Evolutionary conservation across 2,329 filamentous ascomycete genomes (phyloP).

Genomic region (Emericellopsis cladophorae): DNA sequence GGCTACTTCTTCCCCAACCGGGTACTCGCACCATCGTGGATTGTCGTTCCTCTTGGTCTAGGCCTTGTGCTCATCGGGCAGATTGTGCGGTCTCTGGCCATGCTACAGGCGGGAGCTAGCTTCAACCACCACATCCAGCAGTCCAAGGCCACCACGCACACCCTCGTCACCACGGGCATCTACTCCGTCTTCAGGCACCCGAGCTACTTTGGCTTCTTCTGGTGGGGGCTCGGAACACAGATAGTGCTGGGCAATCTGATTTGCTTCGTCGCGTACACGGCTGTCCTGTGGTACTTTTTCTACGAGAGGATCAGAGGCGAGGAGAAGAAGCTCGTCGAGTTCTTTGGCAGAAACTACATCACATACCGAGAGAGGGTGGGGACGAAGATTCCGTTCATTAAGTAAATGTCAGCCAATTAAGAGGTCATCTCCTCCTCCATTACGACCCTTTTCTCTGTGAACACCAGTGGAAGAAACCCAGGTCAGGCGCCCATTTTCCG

Average conservation of each 20-base stretch:
- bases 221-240: slow-evolving; percentile 95
- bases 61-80: slow-evolving; percentile 59
- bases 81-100: slow-evolving; percentile 63
- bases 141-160: slow-evolving; percentile 54
- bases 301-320: slow-evolving; percentile 60
- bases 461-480: not conserved
- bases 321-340: slow-evolving; percentile 62
- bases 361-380: slow-evolving; percentile 58
- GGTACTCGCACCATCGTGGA: slow-evolving; percentile 30
- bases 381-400: slow-evolving; percentile 65
- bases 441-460: not conserved
- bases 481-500: slow-evolving; percentile 9
- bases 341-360: slow-evolving; percentile 76
- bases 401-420: slow-evolving; percentile 5
- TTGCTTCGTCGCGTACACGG: slow-evolving; percentile 61
- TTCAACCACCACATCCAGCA: slow-evolving; percentile 85
- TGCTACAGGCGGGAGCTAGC: slow-evolving; percentile 77
- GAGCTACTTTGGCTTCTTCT: slow-evolving; percentile 96
- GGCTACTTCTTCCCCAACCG: slow-evolving; percentile 38
- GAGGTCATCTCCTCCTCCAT: too few species aligned
- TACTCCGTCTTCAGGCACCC: slow-evolving; percentile 73
- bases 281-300: slow-evolving; percentile 82
- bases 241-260: slow-evolving; percentile 74
- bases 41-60: slow-evolving; percentile 44
- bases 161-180: slow-evolving; percentile 71